Evolutionary conservation across 805 yeast genomes (phyloP).

Genomic region (Torulaspora delbrueckii): DNA sequence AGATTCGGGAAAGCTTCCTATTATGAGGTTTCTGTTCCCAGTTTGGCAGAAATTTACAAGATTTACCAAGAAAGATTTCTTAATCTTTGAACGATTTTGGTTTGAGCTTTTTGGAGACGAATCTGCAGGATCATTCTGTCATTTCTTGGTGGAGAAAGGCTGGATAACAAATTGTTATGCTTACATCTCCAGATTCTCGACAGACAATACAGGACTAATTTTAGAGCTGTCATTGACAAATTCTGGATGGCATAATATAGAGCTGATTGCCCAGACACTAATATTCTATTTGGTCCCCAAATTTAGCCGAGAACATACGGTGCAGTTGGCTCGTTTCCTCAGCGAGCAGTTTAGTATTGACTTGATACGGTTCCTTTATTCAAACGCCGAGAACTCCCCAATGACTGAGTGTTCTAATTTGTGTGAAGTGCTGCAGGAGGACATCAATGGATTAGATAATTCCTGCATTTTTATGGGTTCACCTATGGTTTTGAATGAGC

Average conservation of each 20-base stretch:
- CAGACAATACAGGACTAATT: slow-evolving; percentile 39
- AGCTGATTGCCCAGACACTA: slow-evolving; percentile 34
- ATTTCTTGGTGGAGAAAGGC: slow-evolving; percentile 35
- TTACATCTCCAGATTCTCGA: slow-evolving; percentile 38
- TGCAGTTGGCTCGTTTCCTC: slow-evolving; percentile 39
- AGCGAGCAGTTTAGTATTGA: slow-evolving; percentile 48
- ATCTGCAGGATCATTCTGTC: slow-evolving; percentile 45
- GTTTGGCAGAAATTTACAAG: slow-evolving; percentile 11
- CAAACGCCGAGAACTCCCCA: slow-evolving; percentile 36
- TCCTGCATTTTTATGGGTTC: slow-evolving; percentile 44
- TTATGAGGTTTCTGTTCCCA: slow-evolving; percentile 47
- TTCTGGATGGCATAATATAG: slow-evolving; percentile 40
- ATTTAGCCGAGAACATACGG: slow-evolving; percentile 16
- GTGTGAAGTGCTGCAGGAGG: slow-evolving; percentile 40
- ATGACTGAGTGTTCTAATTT: slow-evolving; percentile 45
- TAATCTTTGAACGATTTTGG: slow-evolving; percentile 43
- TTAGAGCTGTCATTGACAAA: slow-evolving; percentile 48
- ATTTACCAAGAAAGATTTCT: slow-evolving; percentile 23
- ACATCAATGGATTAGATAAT: slow-evolving; percentile 31
- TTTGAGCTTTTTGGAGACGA: slow-evolving; percentile 62
- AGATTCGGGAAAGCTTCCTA: slow-evolving; percentile 34
- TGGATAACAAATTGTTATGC: slow-evolving; percentile 41
- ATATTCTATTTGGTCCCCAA: slow-evolving; percentile 23
- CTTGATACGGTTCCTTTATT: slow-evolving; percentile 42
- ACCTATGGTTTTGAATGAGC: slow-evolving; percentile 28